Conservation (phyloP, 169 alveolate genomes). For the Cryptosporidium meleagridis region DNA sequence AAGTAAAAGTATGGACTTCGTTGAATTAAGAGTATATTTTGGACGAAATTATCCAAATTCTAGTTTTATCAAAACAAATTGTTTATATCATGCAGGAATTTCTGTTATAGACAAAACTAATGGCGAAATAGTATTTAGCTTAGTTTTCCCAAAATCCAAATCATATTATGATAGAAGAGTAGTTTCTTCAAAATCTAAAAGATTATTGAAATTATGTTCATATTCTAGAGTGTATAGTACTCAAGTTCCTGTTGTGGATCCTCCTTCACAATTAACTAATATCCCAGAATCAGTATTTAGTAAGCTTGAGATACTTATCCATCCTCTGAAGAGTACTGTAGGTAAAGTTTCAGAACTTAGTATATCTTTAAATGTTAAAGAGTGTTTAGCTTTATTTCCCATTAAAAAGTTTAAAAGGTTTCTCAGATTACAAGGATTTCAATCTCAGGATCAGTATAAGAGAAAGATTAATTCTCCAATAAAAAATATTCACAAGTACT, state of each 20-base stretch:
- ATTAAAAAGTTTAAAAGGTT: conserved; percentile 31
- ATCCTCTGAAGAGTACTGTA: conserved; percentile 12
- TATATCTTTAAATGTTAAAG: conserved; percentile 29
- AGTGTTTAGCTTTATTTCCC: conserved; percentile 40
- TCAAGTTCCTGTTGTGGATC: conserved; percentile 54
- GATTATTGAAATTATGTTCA: conserved; percentile 28
- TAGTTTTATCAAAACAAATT: conserved; percentile 1
- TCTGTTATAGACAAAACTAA: conserved; percentile 35
- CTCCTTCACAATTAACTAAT: conserved; percentile 34
- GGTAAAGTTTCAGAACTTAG: conserved; percentile 28
- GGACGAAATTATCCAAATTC: conserved; percentile 14
- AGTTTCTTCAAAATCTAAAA: neutral
- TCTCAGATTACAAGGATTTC: neutral
- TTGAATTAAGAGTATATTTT: conserved; percentile 11
- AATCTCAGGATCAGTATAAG: neutral
- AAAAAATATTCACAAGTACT: conserved; percentile 22
- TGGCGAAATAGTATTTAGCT: conserved; percentile 27
- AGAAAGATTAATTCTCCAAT: conserved; percentile 27
- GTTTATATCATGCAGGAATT: conserved; percentile 38
- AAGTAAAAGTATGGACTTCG: neutral
- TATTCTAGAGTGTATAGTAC: conserved; percentile 51
- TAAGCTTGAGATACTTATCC: conserved; percentile 49
- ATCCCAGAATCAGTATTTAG: conserved; percentile 43
- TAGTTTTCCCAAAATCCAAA: conserved; percentile 38
- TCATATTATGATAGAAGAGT: conserved; percentile 28